Base-by-base conservation (phyloP, 176 grass and related monocot genomes). In the Poa annua region DNA sequence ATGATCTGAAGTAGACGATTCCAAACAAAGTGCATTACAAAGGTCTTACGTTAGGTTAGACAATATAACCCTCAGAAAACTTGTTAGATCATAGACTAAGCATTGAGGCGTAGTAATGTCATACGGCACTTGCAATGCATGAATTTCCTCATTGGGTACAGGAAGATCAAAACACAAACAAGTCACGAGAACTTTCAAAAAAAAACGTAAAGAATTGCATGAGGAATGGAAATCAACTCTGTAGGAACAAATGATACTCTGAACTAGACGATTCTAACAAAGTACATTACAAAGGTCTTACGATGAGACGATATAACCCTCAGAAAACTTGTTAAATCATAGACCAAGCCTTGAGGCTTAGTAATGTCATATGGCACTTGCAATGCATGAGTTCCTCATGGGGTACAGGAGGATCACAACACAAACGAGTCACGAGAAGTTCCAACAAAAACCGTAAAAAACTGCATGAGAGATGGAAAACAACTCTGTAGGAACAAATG, bases 331-430 rank as follows among this genome's bases (percentile, higher is more conserved):
- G 8, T 36, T 51, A 71, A 38, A 78, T 83, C 80, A 71, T 78
- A 78, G 4, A 60, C 1, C 10, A 49, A 80, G 36, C 38, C 19
- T 74, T 29, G 48, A 68, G 51, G 56, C 39, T 33, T 85, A 67
- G 49, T 19, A 38, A 57, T 69, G 70, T 75, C 74, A 73, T 88
- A 83, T 9, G 45, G 33, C 74, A 78, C 54, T 79, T 79, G 86
- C 54, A 64, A 35, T 53, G 60, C 45, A 83, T 72, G 19, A 56
- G n/a, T 62, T 82, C 56, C 47, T 80, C 75, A 48, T 57, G 15
- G 17, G 74, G 22, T 24, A 83, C 55, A 65, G 21, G 19, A 80
- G 66, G 19, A 10, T 48, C 20, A 16, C 54, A 55, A 83, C 11
- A 73, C 20, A 75, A 80, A 25, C 7, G 57, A 55, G 35, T 20